These are phyloP conservation scores for Ambrosia artemisiifolia DNA, from an alignment of 129 eudicot genomes.

Conservation along the genomic window DNA sequence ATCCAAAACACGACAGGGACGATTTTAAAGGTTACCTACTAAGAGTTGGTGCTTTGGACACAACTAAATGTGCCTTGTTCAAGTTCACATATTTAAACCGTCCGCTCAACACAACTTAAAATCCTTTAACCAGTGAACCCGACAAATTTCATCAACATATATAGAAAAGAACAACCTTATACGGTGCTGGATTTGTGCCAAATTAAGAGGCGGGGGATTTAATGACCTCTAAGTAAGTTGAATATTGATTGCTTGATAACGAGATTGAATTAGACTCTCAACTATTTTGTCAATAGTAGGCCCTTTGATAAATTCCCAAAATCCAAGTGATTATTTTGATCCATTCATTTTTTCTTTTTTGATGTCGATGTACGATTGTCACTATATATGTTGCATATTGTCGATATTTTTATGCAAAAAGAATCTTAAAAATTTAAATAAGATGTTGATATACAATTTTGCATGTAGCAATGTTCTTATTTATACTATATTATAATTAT, in stretches of 20 bases:
- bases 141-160: no score
- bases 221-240: constrained; percentile 22
- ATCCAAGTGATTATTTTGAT: not conserved
- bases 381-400: not conserved
- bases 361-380: not conserved
- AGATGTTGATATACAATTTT: not conserved
- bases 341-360: not conserved
- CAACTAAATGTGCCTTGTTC: no score
- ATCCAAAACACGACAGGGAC: no score
- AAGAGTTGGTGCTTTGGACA: no score
- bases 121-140: no score
- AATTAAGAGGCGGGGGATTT: constrained; percentile 28
- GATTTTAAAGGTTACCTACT: no score
- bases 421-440: not conserved
- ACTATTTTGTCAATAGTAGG: not conserved
- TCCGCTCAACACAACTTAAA: no score
- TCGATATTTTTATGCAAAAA: no score
- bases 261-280: not conserved
- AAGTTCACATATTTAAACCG: no score
- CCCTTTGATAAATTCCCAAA: not conserved
- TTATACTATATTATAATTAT: no score
- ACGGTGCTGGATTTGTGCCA: constrained; percentile 13
- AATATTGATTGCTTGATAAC: constrained; percentile 16
- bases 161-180: not conserved
- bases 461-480: not conserved